These are phyloP conservation scores for Beauveria australis DNA, from an alignment of 2,329 filamentous ascomycete genomes.

Conservation along the genomic window DNA sequence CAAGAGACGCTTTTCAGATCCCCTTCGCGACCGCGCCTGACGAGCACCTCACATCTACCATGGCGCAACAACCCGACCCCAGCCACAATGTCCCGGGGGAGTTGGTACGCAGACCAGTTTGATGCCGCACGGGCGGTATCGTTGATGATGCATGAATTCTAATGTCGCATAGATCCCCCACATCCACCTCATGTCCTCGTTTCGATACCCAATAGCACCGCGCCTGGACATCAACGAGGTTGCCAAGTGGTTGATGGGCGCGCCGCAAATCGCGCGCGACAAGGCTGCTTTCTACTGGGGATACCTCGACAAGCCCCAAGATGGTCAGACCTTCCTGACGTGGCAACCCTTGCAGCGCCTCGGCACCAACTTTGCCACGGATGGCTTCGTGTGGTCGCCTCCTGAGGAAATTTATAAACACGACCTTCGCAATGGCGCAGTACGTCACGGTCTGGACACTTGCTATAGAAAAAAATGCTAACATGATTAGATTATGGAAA, in stretches of 20 bases:
- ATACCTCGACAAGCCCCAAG: constrained; percentile 72
- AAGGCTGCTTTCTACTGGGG: constrained; percentile 87
- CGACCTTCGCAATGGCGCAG: constrained; percentile 55
- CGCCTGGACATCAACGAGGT: constrained; percentile 68
- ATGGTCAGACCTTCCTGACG: constrained; percentile 74
- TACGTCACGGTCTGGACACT: constrained; percentile 25
- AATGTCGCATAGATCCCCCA: constrained; percentile 61
- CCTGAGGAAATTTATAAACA: constrained; percentile 70
- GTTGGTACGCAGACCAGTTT: constrained; percentile 24
- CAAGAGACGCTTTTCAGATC: neutral
- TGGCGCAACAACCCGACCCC: constrained; percentile 32
- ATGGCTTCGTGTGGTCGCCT: constrained; percentile 88
- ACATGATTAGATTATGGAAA: constrained; percentile 65
- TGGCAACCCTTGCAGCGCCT: constrained; percentile 77
- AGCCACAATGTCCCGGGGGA: constrained; percentile 35
- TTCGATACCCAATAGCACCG: constrained; percentile 67
- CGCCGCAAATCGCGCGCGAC: constrained; percentile 78
- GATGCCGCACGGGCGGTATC: neutral
- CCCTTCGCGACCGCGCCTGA: constrained; percentile 3
- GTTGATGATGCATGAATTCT: neutral
- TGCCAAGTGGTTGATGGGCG: constrained; percentile 73
- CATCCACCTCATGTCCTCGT: constrained; percentile 80
- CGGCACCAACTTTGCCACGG: constrained; percentile 70
- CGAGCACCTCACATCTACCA: constrained; percentile 12
- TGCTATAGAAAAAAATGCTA: neutral